Base-by-base conservation (phyloP, 305 asterid genomes). In the Euphrasia arctica region DNA sequence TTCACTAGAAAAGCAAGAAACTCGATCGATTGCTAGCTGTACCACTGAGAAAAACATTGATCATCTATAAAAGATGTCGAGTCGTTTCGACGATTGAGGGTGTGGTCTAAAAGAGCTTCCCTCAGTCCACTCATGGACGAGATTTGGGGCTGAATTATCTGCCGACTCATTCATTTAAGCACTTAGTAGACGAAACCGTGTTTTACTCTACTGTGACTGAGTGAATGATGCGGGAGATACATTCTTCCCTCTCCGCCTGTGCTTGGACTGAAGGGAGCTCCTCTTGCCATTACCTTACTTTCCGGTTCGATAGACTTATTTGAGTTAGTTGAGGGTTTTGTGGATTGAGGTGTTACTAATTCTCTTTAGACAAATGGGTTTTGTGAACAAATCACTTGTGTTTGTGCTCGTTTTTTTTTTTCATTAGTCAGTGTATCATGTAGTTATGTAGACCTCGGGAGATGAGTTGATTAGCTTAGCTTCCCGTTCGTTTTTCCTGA, bases 241-340 rank as follows among this genome's bases (percentile, higher is more conserved):
- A 89, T 85, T 85, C 83, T 79, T 69, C 67, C 70, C 88, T 84
- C 86, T 84, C 77, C 80, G 76, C 85, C 97, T 71, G 75, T 85
- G 87, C 90, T 89, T 92, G 98, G 97, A 89, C 98, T 92, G 97
- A 89, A 89, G 97, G 97, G 98, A 89, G 97, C 97, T 92, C 98
- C 97, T 83, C 82, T 78, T 72, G 50, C 84, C 22, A 47, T 77
- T 79, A 55, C 77, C 83, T 73, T 66, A 77, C 61, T 68, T 66
- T 13, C n/a, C n/a, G 22, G 22, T 18, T 18, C 22, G 22, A 39
- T 39, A 7, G 3, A 39, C 10, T 39, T 39, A 39, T 39, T 39
- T 39, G 43, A 39, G 11, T 6, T 5, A 18, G 9, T 36, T 9
- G 8, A 5, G 42, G 42, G 42, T 34, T 34, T 36, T 6, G 9